Evolutionary conservation across 108 stramenopile genomes (phyloP).

Genomic region (Chaetoceros muelleri): DNA sequence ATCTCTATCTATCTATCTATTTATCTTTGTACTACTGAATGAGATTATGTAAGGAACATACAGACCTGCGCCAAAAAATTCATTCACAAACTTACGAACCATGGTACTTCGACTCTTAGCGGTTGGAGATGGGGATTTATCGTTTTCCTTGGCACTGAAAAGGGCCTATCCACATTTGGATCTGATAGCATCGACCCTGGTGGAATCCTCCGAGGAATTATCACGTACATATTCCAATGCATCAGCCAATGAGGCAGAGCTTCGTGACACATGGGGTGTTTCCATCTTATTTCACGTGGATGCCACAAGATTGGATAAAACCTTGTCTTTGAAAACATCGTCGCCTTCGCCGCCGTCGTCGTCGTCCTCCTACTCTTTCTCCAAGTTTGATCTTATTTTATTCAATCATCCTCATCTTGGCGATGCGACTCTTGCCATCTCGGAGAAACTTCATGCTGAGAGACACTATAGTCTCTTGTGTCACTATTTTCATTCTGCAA

Average conservation of each 20-base stretch:
- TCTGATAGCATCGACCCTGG: conserved; percentile 40
- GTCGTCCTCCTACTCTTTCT: too few species aligned
- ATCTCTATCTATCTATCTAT: too few species aligned
- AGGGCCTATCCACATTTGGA: conserved; percentile 35
- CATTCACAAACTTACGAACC: not conserved
- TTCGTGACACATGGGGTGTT: conserved; percentile 18
- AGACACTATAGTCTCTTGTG: conserved; percentile 33
- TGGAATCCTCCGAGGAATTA: conserved; percentile 21
- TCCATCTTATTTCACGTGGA: conserved; percentile 34
- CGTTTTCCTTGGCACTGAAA: conserved; percentile 44
- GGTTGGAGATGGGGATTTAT: conserved; percentile 65
- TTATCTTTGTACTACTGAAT: too few species aligned
- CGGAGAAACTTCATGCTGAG: conserved; percentile 21
- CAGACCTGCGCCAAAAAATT: too few species aligned
- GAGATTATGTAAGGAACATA: too few species aligned
- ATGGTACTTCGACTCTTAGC: conserved; percentile 24
- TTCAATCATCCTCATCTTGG: conserved; percentile 75
- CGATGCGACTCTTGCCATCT: conserved; percentile 15
- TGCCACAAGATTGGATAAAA: conserved; percentile 43
- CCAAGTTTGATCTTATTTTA: conserved; percentile 40
- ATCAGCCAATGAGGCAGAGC: conserved; percentile 19
- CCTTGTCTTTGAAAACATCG: not conserved
- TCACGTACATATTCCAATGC: conserved; percentile 25
- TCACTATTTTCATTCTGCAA: conserved; percentile 58
- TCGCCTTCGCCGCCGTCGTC: too few species aligned